These are phyloP conservation scores for Orbilia brochopaga DNA, from an alignment of 2,329 filamentous ascomycete genomes.

Conservation along the genomic window DNA sequence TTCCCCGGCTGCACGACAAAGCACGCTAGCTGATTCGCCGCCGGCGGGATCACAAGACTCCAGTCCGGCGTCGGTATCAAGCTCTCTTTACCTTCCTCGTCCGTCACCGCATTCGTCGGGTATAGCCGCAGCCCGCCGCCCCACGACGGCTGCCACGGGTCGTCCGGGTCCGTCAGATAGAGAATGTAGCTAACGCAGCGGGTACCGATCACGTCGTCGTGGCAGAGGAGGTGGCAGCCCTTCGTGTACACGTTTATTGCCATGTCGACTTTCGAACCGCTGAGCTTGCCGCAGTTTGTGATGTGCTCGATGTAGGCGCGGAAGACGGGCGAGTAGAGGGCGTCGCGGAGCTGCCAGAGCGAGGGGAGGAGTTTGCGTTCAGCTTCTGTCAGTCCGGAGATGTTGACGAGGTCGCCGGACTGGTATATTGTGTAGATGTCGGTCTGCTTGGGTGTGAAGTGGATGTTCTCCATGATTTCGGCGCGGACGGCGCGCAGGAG, in stretches of 20 bases:
- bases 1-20: slow-evolving; percentile 98
- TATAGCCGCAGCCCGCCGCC: slow-evolving; percentile 89
- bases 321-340: slow-evolving; percentile 88
- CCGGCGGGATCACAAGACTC: slow-evolving; percentile 83
- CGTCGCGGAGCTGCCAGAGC: slow-evolving; percentile 88
- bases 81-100: slow-evolving; percentile 72
- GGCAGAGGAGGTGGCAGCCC: slow-evolving; percentile 91
- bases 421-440: slow-evolving; percentile 99
- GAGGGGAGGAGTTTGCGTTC: slow-evolving; percentile 86
- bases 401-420: slow-evolving; percentile 93
- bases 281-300: slow-evolving; percentile 83
- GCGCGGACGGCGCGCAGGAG: slow-evolving; percentile 84
- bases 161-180: slow-evolving; percentile 91
- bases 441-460: slow-evolving; percentile 97
- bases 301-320: slow-evolving; percentile 86
- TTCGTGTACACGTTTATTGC: slow-evolving; percentile 98
- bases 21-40: slow-evolving; percentile 97
- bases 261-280: slow-evolving; percentile 96
- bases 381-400: slow-evolving; percentile 87
- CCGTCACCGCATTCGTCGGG: slow-evolving; percentile 67
- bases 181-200: slow-evolving; percentile 95
- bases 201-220: slow-evolving; percentile 98
- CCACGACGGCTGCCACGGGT: slow-evolving; percentile 87
- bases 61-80: slow-evolving; percentile 80
- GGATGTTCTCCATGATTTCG: slow-evolving; percentile 88